Evolutionary conservation across 805 yeast genomes (phyloP).

Genomic region (Lipomyces kockii): DNA sequence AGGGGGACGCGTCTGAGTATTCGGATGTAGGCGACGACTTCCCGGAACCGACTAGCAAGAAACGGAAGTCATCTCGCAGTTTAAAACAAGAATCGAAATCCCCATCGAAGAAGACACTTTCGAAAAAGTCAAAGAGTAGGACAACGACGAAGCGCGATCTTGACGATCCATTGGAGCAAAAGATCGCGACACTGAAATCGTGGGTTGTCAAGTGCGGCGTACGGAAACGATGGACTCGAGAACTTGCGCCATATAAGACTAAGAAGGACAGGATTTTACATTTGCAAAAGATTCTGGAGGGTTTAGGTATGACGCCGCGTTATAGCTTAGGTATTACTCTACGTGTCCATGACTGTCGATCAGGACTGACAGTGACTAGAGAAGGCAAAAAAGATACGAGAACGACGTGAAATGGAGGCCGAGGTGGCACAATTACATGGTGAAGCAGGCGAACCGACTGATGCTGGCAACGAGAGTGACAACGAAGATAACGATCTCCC

Average conservation of each 20-base stretch:
- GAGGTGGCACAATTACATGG: slow-evolving; percentile 38
- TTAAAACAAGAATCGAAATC: neutral
- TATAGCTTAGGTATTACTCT: slow-evolving; percentile 30
- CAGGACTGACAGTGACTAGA: slow-evolving; percentile 13
- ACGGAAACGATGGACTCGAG: slow-evolving; percentile 39
- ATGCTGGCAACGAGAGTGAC: slow-evolving; percentile 1
- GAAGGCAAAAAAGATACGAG: slow-evolving; percentile 40
- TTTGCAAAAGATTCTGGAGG: slow-evolving; percentile 35
- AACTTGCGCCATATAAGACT: slow-evolving; percentile 35
- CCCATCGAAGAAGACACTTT: neutral
- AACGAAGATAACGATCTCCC: slow-evolving; percentile 5
- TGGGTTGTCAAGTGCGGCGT: slow-evolving; percentile 42
- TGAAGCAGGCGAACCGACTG: slow-evolving; percentile 29
- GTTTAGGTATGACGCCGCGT: slow-evolving; percentile 41
- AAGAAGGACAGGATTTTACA: slow-evolving; percentile 35
- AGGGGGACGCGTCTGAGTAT: slow-evolving; percentile 16
- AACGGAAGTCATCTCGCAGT: slow-evolving; percentile 7
- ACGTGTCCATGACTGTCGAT: neutral
- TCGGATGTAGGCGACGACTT: slow-evolving; percentile 21
- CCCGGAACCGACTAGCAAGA: slow-evolving; percentile 10
- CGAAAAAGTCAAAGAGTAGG: neutral
- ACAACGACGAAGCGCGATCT: neutral
- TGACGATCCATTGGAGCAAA: slow-evolving; percentile 29
- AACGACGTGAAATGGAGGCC: slow-evolving; percentile 36
- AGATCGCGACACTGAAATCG: slow-evolving; percentile 40